A percentile compares a stretch with the other conserved stretches of the same genome.
Conservation (phyloP, 257 asterid species). For the Solanum paucissectum region DNA sequence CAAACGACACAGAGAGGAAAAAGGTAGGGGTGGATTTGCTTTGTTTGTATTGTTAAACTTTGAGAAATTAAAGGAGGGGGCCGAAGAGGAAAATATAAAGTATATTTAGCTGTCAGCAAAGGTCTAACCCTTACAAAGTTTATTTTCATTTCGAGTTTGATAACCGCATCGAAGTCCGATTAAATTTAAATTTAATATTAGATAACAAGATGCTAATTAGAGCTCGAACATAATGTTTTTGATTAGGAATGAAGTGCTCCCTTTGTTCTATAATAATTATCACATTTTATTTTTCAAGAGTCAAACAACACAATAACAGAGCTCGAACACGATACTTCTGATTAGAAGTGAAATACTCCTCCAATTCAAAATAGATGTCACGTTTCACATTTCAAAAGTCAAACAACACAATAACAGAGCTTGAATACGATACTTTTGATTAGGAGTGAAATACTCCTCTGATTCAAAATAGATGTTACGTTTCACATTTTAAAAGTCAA, state of each 20-base stretch:
- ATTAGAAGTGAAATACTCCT: rapidly evolving
- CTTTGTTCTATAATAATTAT: not conserved
- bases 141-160: not conserved
- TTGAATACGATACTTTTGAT: too few relatives aligned
- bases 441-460: not conserved
- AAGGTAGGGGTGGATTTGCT: not conserved
- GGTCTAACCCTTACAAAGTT: not conserved
- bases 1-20: not conserved
- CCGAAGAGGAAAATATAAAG: not conserved
- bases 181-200: not conserved
- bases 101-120: not conserved
- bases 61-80: not conserved
- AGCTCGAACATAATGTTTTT: not conserved
- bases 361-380: rapidly evolving
- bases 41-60: not conserved
- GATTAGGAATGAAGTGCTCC: not conserved
- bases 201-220: too few relatives aligned
- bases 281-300: not conserved
- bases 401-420: not conserved
- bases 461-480: not conserved
- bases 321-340: not conserved
- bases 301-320: too few relatives aligned
- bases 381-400: not conserved
- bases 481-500: not conserved
- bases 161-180: rapidly evolving